These are phyloP conservation scores for Hymenoscyphus occultus DNA, from an alignment of 2,329 filamentous ascomycete genomes.

Conservation along the genomic window DNA sequence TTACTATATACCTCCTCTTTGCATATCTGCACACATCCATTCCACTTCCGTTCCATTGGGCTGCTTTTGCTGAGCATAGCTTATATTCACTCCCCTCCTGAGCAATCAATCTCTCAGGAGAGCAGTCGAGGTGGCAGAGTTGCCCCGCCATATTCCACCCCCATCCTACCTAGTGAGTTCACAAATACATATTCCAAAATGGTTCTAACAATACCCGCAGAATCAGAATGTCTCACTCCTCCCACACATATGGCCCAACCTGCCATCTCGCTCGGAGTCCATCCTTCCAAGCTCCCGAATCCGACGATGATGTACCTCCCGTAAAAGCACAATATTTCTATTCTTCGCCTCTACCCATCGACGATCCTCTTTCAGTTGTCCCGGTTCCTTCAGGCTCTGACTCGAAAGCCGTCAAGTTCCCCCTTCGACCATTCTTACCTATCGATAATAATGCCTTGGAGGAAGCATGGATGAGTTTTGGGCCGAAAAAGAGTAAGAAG, in stretches of 20 bases:
- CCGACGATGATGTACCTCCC: conserved; percentile 50
- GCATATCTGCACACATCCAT: conserved; percentile 1
- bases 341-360: conserved; percentile 75
- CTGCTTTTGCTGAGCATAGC: neutral
- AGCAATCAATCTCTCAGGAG: conserved; percentile 18
- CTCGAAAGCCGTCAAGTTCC: conserved; percentile 52
- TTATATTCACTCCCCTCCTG: neutral
- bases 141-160: neutral
- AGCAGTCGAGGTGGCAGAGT: conserved; percentile 2
- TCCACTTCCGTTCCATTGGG: neutral
- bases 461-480: conserved; percentile 68
- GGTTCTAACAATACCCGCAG: conserved; percentile 14
- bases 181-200: neutral
- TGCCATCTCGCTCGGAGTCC: conserved; percentile 31
- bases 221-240: conserved; percentile 30
- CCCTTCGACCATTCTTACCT: conserved; percentile 73
- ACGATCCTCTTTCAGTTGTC: conserved; percentile 76
- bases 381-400: conserved; percentile 51
- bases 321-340: conserved; percentile 80
- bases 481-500: conserved; percentile 46
- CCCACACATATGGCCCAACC: conserved; percentile 35
- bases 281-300: conserved; percentile 22
- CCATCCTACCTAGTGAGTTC: conserved; percentile 6
- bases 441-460: conserved; percentile 80
- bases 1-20: neutral